Evolutionary conservation across 345 rosid species (phyloP).

Genomic region (Mercurialis annua): DNA sequence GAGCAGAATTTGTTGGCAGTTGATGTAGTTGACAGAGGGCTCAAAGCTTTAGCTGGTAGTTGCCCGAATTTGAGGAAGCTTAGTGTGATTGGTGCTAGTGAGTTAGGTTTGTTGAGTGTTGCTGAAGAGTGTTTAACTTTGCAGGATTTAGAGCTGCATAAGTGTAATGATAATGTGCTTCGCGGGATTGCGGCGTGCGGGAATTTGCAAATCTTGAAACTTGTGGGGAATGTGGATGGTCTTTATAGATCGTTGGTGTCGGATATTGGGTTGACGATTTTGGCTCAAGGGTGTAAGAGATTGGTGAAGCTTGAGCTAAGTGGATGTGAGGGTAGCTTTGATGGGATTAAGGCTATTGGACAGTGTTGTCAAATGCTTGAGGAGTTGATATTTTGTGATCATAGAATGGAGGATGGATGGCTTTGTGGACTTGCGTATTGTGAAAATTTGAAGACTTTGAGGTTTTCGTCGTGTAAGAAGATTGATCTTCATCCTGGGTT

Average conservation of each 20-base stretch:
- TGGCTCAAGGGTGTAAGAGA: conserved; percentile 91
- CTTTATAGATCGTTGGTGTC: conserved; percentile 63
- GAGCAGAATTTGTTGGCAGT: conserved; percentile 60
- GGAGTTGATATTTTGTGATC: conserved; percentile 75
- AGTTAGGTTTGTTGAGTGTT: conserved; percentile 63
- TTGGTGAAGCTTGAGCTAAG: conserved; percentile 83
- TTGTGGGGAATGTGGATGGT: conserved; percentile 66
- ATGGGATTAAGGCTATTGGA: conserved; percentile 90
- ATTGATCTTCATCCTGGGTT: conserved; percentile 75
- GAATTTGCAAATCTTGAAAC: conserved; percentile 82
- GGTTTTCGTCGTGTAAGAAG: conserved; percentile 61
- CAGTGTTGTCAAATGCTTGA: conserved; percentile 96
- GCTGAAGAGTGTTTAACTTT: conserved; percentile 69
- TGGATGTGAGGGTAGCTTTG: conserved; percentile 90
- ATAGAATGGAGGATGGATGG: conserved; percentile 94
- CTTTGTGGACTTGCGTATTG: conserved; percentile 72
- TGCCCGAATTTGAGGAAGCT: conserved; percentile 67
- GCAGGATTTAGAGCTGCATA: conserved; percentile 77
- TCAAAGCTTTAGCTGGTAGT: conserved; percentile 17
- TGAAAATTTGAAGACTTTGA: conserved; percentile 85
- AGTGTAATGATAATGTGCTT: conserved; percentile 29
- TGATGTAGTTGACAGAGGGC: conserved; percentile 38
- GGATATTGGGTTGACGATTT: conserved; percentile 83
- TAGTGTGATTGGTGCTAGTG: conserved; percentile 66
- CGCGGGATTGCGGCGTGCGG: conserved; percentile 74